Base-by-base conservation (phyloP, 306 rosid genomes). In the Hylodesmum podocarpum region DNA sequence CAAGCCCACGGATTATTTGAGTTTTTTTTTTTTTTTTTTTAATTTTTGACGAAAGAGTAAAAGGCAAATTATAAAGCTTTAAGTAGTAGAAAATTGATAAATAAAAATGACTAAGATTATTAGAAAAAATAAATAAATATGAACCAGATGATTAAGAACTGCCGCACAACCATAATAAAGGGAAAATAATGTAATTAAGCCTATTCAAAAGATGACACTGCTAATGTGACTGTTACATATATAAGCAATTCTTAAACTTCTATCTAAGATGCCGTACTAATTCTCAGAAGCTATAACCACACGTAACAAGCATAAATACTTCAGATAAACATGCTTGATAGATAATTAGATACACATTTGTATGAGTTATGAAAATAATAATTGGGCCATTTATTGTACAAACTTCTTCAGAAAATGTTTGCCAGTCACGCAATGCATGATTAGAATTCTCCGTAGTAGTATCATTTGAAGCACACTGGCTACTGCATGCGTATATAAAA, bases 301-400 rank as follows among this genome's bases (percentile, higher is more conserved):
- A 59, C n/a, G 65, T 33, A n/a, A 43, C 77, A 66, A 57, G 59
- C 50, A 74, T 4, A 36, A 59, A 59, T 61, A 51, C 47, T 22
- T n/a, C 55, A 63, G 54, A 61, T 28, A 34, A 57, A 51, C 78
- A 76, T 51, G 78, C 63, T 70, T 62, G 55, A 53, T 70, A 43
- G 24, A 4, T 18, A 62, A 33, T 18, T 16, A 16, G 43, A 53
- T 51, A 29, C 46, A 62, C 78, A 76, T 15, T 65, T 6, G 58
- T 57, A 18, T n/a, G 18, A 39, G 46, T 72, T 43, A 29, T 10
- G 53, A 50, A 15, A 81, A 76, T 10, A 29, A 49, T 22, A 47
- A 66, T 12, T 40, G 10, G 54, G 47, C 75, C 44, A 51, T 66
- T 16, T 25, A 39, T 53, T 39, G 46, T 24, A 39, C 25, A 53